These are phyloP conservation scores for Cordyceps javanica DNA, from an alignment of 2,329 filamentous ascomycete species.

Conservation along the genomic window DNA sequence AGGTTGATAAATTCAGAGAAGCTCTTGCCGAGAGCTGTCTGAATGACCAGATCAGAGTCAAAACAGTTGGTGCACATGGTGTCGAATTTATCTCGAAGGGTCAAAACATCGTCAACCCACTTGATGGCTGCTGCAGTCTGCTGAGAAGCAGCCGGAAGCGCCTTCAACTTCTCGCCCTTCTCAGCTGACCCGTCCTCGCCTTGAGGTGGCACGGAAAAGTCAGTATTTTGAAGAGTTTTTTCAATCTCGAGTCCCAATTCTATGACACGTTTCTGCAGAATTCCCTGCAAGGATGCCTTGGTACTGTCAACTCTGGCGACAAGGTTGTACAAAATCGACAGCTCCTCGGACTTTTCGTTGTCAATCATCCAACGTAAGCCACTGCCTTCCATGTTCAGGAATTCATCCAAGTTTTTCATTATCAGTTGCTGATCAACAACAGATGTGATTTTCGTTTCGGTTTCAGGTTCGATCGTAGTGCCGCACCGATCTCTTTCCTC, in stretches of 20 bases:
- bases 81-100: constrained; percentile 86
- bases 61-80: constrained; percentile 70
- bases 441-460: constrained; percentile 63
- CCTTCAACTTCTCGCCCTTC: constrained; percentile 28
- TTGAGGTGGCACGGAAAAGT: constrained; percentile 40
- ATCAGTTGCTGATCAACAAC: constrained; percentile 83
- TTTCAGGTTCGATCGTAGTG: constrained; percentile 70
- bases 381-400: constrained; percentile 77
- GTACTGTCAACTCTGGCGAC: constrained; percentile 70
- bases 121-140: constrained; percentile 83
- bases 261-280: constrained; percentile 68
- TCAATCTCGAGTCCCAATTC: constrained; percentile 82
- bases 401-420: constrained; percentile 66
- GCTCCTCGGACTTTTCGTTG: constrained; percentile 72
- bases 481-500: constrained; percentile 81
- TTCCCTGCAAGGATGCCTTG: constrained; percentile 63
- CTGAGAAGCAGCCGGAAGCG: constrained; percentile 54
- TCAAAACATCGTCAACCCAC: constrained; percentile 89
- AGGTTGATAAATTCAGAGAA: constrained; percentile 91
- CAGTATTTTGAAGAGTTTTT: constrained; percentile 50
- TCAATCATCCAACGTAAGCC: constrained; percentile 88
- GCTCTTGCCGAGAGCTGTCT: constrained; percentile 77
- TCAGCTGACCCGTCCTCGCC: constrained; percentile 36
- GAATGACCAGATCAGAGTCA: constrained; percentile 65
- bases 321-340: constrained; percentile 75